Evolutionary conservation across 2,329 filamentous ascomycete genomes (phyloP).

Genomic region (Dactylonectria estremocensis): DNA sequence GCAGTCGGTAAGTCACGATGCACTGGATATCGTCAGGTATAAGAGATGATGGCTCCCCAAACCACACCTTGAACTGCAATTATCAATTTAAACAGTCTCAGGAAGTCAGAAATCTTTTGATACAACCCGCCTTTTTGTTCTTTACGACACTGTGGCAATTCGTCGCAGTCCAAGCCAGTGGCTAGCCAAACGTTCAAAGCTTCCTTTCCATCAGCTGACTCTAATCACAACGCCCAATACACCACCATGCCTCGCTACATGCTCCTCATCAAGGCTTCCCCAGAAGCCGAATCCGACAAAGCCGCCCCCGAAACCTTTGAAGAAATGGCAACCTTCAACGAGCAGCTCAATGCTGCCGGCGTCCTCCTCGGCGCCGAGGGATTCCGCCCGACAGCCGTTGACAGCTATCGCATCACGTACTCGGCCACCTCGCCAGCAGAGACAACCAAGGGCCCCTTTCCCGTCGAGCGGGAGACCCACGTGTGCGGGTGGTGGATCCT

Average conservation of each 20-base stretch:
- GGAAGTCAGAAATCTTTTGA: neutral
- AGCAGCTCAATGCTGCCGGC: constrained; percentile 46
- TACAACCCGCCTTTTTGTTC: neutral
- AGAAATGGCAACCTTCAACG: constrained; percentile 48
- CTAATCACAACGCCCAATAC: neutral
- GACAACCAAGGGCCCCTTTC: constrained; percentile 50
- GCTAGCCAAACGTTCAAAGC: neutral
- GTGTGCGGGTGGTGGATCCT: constrained; percentile 53
- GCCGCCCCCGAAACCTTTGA: constrained; percentile 40
- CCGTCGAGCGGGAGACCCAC: constrained; percentile 43
- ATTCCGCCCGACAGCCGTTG: constrained; percentile 44
- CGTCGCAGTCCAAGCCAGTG: neutral
- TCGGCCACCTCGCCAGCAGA: constrained; percentile 34
- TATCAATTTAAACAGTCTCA: neutral
- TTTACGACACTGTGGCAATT: neutral
- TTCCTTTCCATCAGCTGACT: neutral
- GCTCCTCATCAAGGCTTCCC: constrained; percentile 50
- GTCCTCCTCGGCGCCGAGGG: constrained; percentile 49
- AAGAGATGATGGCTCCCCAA: neutral
- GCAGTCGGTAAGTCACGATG: neutral
- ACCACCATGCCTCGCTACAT: constrained; percentile 49
- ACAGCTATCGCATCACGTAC: constrained; percentile 49
- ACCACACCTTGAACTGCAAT: neutral
- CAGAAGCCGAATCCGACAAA: constrained; percentile 42
- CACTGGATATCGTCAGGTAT: neutral